Evolutionary conservation across 2,329 filamentous ascomycete species (phyloP), one percentile per base, ranked within the genome.

Genomic region (Coniosporium tulheliwenetii): DNA sequence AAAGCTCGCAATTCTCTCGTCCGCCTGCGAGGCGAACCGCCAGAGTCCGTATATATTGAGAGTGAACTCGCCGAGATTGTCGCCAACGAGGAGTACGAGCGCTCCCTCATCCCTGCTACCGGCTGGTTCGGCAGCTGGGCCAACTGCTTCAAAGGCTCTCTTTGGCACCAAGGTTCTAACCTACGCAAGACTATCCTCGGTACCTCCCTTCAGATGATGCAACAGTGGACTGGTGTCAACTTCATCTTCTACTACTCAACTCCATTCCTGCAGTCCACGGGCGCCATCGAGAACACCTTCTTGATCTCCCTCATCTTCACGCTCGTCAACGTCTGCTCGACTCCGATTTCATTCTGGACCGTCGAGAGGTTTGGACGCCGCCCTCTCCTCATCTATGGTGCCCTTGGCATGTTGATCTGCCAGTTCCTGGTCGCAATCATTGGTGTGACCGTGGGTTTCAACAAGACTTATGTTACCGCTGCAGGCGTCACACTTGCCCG

Each of bases 21-120:
- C 43, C 72, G 69, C 43, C 73, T 93, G 30, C 82, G 85, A 57
- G 82, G 81, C 45, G 81, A 93, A 65, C 71, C 79, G 38, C 54
- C 62, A 40, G 75, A 81, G 41, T 87, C 81, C 15, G 73, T 81
- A 46, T 86, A 75, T 60, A 79, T 93, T 62, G 75, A 81, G 63
- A 65, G 75, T 45, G 85, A 93, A 64, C 71, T 93, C 37, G 74
- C 81, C 36, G 85, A 93, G 66, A 85, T 94, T 48, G 71, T 91
- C 44, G 85, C 85, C 67, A 93, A 93, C 70, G 75, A 89, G 62
- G 82, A 84, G 63, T 86, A 89, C 58, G 86, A 93, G 69, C 69
- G 79, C 51, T 52, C 73, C 39, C 64, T 80, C 44, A 78, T 82
- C 44, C 80, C 81, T 47, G 61, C 70, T 48, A 67, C 67, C 16